Percentiles rank a stretch among this genome's conserved stretches.
phyloP scores from a whole-genome alignment of 805 yeast genomes.

The Kuraishia floccosa region DNA sequence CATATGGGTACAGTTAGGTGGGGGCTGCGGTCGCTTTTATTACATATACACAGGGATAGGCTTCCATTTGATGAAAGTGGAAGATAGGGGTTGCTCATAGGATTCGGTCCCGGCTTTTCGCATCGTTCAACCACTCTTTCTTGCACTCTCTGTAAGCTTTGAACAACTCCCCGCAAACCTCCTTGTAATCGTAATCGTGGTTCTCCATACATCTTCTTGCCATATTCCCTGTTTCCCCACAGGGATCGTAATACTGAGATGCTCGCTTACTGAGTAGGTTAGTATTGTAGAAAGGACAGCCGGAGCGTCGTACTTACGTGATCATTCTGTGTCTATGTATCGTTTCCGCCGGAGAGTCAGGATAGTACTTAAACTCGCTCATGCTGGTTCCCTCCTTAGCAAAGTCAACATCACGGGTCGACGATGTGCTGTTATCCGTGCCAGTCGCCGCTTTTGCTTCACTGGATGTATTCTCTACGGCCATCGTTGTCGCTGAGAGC shows the following conservation, averaged over 20 bases:
- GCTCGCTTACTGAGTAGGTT: conserved; percentile 42
- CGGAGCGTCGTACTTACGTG: conserved; percentile 12
- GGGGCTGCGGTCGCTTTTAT: too few relatives aligned
- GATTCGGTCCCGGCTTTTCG: too few relatives aligned
- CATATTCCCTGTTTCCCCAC: conserved; percentile 82
- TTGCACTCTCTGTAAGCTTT: conserved; percentile 91
- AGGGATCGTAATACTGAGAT: conserved; percentile 84
- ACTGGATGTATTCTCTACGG: too few relatives aligned
- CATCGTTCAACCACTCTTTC: conserved; percentile 44
- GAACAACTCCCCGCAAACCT: conserved; percentile 68
- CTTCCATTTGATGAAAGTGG: too few relatives aligned
- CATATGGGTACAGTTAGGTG: conserved; percentile 1
- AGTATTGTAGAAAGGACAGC: background rate
- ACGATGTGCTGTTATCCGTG: too few relatives aligned
- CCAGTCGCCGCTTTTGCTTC: too few relatives aligned
- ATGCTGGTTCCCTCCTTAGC: conserved; percentile 33
- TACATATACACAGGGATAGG: too few relatives aligned
- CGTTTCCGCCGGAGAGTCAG: conserved; percentile 75
- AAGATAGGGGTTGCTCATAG: too few relatives aligned
- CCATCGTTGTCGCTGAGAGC: too few relatives aligned
- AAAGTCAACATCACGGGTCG: conserved; percentile 32
- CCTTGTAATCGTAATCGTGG: conserved; percentile 59
- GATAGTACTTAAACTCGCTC: conserved; percentile 58
- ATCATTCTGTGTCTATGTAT: conserved; percentile 60
- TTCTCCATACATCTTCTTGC: conserved; percentile 75